Base-by-base conservation (phyloP, 1,139 yeast genomes). In the Wickerhamomyces sp. region DNA sequence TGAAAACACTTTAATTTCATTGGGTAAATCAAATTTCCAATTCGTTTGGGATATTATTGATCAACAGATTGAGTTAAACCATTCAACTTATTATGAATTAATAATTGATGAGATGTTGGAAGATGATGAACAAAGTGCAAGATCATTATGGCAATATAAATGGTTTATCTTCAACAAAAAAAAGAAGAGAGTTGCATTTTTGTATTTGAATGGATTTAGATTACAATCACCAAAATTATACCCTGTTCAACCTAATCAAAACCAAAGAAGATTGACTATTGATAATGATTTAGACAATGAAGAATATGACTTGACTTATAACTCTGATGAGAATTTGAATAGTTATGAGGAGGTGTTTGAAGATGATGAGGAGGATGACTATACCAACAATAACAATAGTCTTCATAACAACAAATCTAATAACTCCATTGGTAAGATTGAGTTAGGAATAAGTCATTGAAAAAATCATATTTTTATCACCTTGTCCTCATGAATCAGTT, bases 111-210 rank as follows among this genome's bases (percentile, higher is more conserved):
- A 54, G 30, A 45, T 43, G 6, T 51, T 52, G 29, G 53, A 54
- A 35, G 57, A 86, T 59, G 83, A 79, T 48, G 95, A 96, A 2
- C 79, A 88, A 11, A 90, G 86, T 55, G 83, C 88, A 44, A 40
- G 70, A 81, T 72, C 64, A 64, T 71, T 78, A 63, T 93, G 99
- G 99, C 84, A 93, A 36, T 75, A 84, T 61, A 88, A 88, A 74
- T 93, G 95, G 85, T 93, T 93, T 64, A 81, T 93, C 44, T 90
- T 87, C 67, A 93, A 89, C 67, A 90, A 88, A 65, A 86, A 88
- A 60, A 80, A 86, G 66, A 93, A 91, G 68, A 76, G 98, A 52
- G 98, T 93, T 4, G 89, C 95, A 1, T 93, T 86, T 61, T 65
- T 93, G 31, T 87, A 89, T 58, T 62, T 84, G 40, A 67, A 68